Base-by-base conservation (phyloP, 2,329 filamentous ascomycete genomes). In the Ampelomyces quisqualis region DNA sequence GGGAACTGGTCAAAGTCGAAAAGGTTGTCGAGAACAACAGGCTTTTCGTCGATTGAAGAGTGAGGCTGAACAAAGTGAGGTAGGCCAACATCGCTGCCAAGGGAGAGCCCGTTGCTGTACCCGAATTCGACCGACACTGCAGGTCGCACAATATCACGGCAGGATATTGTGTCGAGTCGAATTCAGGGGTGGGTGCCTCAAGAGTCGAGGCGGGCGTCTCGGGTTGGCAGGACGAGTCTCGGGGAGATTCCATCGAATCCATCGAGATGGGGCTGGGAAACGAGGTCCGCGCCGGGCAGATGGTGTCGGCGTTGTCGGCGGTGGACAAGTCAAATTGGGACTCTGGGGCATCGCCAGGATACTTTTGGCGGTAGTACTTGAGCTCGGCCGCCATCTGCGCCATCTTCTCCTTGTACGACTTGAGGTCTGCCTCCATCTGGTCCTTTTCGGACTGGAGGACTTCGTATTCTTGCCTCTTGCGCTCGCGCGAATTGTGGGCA, bases 101-200 rank as follows among this genome's bases (percentile, higher is more conserved):
- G 28, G 42, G 53, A 37, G 58, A 55, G 46, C 54, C 56, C 52
- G 55, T 20, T 17, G 32, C 19, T 21, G 23, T 45, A 51, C 45
- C 48, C 54, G 64, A 64, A 55, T 75, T 81, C 86, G 87, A 91
- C 85, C 82, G 93, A 97, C 93, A 98, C 93, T 86, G 93, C 93
- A 95, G 93, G 93, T 95, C 93, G 73, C 86, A 97, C 93, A 97
- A 96, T 91, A 96, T 85, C 90, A 81, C 93, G 80, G 93, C 93
- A 97, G 93, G 90, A 95, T 94, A 90, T 96, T 96, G 93, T 96
- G 90, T 93, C 93, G 82, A 76, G 80, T 94, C 88, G 82, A 87
- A 79, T 74, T 85, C 80, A 75, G 74, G 54, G 31, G 55, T 69
- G 69, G 71, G 17, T 6, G 18, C 70, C 61, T 71, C 68, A 40